Evolutionary conservation across 805 yeast genomes (phyloP), one percentile per base, ranked within the genome.

Genomic region (Kurtzmaniella cleridarum): DNA sequence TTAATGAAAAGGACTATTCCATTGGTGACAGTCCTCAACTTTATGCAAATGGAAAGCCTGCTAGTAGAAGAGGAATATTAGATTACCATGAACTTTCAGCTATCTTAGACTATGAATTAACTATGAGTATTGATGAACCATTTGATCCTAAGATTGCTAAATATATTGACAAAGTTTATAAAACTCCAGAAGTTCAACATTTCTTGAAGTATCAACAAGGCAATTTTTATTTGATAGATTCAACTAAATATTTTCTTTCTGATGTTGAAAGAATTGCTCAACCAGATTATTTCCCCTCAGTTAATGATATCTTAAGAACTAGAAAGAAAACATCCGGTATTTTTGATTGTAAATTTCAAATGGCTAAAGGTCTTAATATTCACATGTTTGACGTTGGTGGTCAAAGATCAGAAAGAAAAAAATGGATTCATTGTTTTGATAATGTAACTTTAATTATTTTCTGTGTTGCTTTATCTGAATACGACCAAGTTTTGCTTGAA

Each of bases 361-460:
- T 89, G 77, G 88, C 84, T n/a, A 45, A 51, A 26, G 69, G 69
- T 5, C 51, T 67, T 16, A 63, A 60, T 37, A 61, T 68, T 28
- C 74, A 69, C 49, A 68, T 69, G 74, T 69, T 54, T 54, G 97
- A 90, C 59, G 96, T 90, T 35, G 97, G 97, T 46, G 97, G 97
- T 1, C 98, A 93, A 62, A 72, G 98, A 51, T 80, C 95, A 3
- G 98, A 93, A 66, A 79, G 98, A 39, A 86, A 85, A 54, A 91
- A 93, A 61, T 93, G 98, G 98, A 89, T 93, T 45, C 95, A 93
- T 62, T 87, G 96, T 55, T 93, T 93, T 53, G 96, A 89, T 59
- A 88, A 89, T 50, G 96, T 90, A 27, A 84, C 96, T 0, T 71
- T 85, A 34, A 83, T 90, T 36, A 86, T 90, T 43, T 90, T 89